Evolutionary conservation across 73 alveolate genomes (phyloP).

Genomic region (Durusdinium trenchii): DNA sequence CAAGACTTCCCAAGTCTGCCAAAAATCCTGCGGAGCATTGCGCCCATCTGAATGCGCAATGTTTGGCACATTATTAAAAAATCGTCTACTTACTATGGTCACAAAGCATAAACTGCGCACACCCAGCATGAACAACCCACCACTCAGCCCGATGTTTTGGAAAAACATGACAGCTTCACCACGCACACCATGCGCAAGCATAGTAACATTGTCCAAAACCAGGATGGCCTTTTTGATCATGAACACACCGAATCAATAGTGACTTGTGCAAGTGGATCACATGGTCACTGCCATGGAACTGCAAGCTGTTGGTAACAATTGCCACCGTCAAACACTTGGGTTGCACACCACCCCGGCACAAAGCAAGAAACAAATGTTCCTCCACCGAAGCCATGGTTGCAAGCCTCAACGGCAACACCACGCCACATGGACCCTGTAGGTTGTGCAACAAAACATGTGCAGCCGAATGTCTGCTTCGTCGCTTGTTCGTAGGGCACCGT

Average conservation of each 20-base stretch:
- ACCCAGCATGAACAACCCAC: background rate
- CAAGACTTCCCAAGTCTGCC: conserved; percentile 53
- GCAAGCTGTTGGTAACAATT: too few relatives aligned
- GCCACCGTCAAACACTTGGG: too few relatives aligned
- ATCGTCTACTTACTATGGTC: too few relatives aligned
- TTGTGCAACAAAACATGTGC: background rate
- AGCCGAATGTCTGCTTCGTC: conserved; percentile 32
- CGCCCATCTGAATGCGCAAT: background rate
- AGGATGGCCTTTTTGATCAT: too few relatives aligned
- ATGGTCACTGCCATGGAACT: too few relatives aligned
- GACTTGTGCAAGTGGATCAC: too few relatives aligned
- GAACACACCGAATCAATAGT: too few relatives aligned
- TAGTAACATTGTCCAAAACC: too few relatives aligned
- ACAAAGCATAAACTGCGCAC: too few relatives aligned
- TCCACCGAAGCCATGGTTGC: conserved; percentile 36
- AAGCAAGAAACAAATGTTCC: too few relatives aligned
- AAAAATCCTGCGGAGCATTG: conserved; percentile 42
- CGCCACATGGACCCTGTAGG: background rate
- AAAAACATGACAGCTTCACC: background rate
- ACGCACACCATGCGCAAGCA: background rate
- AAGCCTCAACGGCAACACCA: background rate
- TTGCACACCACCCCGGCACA: too few relatives aligned
- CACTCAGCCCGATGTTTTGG: background rate
- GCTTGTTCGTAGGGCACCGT: conserved; percentile 57
- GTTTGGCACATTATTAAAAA: too few relatives aligned